Evolutionary conservation across 2,329 filamentous ascomycete species (phyloP).

Genomic region (Trematosphaeria pertusa): DNA sequence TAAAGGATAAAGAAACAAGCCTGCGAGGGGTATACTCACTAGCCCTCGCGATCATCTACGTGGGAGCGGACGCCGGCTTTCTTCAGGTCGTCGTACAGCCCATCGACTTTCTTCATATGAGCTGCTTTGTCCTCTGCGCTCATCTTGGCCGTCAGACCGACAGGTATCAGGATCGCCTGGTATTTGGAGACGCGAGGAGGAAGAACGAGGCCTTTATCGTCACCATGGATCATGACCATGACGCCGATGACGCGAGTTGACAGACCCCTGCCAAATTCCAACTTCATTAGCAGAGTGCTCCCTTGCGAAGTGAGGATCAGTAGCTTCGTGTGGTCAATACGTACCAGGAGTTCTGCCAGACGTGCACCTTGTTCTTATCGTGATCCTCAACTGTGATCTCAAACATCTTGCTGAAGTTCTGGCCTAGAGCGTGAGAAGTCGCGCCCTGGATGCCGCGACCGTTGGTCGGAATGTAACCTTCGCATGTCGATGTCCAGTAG

Average conservation of each 20-base stretch:
- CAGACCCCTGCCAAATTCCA: too few relatives aligned
- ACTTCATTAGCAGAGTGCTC: too few relatives aligned
- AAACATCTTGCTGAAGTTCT: slow-evolving; percentile 99
- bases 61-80: slow-evolving; percentile 79
- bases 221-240: slow-evolving; percentile 98
- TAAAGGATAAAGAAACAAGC: too few relatives aligned
- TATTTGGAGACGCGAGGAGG: slow-evolving; percentile 88
- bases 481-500: slow-evolving; percentile 94
- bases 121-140: slow-evolving; percentile 76
- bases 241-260: slow-evolving; percentile 97
- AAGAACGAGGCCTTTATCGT: slow-evolving; percentile 93
- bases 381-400: slow-evolving; percentile 97
- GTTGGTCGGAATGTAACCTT: slow-evolving; percentile 95
- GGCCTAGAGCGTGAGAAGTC: slow-evolving; percentile 91
- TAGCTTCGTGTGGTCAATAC: too few relatives aligned
- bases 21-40: too few relatives aligned
- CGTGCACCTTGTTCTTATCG: slow-evolving; percentile 72
- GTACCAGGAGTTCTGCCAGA: slow-evolving; percentile 99
- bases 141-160: slow-evolving; percentile 84
- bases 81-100: slow-evolving; percentile 72
- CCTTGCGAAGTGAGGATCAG: too few relatives aligned
- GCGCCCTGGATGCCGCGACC: slow-evolving; percentile 96
- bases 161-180: slow-evolving; percentile 87
- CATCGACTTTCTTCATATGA: slow-evolving; percentile 77
- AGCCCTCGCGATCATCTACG: slow-evolving; percentile 84